These are phyloP conservation scores for Blastobotrys malaysiensis DNA, from an alignment of 1,139 yeast species.

Conservation along the genomic window DNA sequence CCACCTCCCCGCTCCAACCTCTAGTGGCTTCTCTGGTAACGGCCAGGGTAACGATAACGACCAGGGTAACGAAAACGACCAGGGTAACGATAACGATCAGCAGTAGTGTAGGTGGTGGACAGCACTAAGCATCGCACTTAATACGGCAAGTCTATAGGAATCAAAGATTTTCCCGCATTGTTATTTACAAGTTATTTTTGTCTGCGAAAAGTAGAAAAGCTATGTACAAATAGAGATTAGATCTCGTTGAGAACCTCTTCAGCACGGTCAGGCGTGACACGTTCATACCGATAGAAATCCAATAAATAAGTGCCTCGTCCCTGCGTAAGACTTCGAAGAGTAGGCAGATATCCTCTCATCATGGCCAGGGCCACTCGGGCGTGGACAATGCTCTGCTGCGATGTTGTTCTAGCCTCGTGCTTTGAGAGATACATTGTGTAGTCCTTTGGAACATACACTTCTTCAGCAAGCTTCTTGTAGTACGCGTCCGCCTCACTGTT, in stretches of 20 bases:
- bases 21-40: too few species aligned
- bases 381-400: constrained; percentile 46
- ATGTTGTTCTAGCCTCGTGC: constrained; percentile 28
- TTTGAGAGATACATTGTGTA: constrained; percentile 38
- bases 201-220: background rate
- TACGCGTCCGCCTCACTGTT: constrained; percentile 19
- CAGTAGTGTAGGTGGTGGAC: too few species aligned
- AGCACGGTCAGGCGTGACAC: constrained; percentile 16
- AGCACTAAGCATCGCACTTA: background rate
- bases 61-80: too few species aligned
- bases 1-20: too few species aligned
- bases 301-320: constrained; percentile 84
- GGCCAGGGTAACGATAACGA: too few species aligned
- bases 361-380: constrained; percentile 83
- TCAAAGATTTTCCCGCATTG: too few species aligned
- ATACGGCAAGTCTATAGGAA: background rate
- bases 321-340: constrained; percentile 75
- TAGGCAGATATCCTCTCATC: constrained; percentile 83
- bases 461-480: constrained; percentile 29
- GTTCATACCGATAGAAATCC: constrained; percentile 69
- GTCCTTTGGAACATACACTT: constrained; percentile 37
- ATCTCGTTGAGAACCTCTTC: constrained; percentile 10
- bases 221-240: constrained; percentile 1
- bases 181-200: background rate
- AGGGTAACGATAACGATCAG: too few species aligned